Evolutionary conservation across 106 monocot genomes (phyloP).

Genomic region (Apostasia shenzhenica): DNA sequence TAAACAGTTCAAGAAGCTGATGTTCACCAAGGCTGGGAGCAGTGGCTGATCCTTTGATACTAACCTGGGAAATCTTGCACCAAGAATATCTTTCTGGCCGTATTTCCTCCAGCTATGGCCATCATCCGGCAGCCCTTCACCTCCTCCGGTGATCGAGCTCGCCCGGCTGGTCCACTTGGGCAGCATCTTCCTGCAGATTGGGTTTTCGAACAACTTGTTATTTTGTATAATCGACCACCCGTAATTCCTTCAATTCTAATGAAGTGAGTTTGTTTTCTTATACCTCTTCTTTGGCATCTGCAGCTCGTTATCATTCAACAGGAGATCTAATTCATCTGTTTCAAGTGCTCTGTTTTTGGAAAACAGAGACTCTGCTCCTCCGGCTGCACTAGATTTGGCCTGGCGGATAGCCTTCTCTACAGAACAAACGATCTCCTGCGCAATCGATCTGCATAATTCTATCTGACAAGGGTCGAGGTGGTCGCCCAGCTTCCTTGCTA

Average conservation of each 20-base stretch:
- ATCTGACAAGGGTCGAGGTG: background rate
- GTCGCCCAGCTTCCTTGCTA: background rate
- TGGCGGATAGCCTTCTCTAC: conserved; percentile 10
- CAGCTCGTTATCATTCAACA: background rate
- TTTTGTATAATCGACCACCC: background rate
- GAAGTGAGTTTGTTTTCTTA: background rate
- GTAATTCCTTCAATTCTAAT: background rate
- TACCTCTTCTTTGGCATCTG: background rate
- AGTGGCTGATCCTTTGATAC: background rate
- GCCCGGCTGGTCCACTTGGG: background rate
- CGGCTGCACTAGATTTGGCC: background rate
- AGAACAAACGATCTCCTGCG: conserved; percentile 6
- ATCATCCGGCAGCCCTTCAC: conserved; percentile 19
- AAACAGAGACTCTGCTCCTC: background rate
- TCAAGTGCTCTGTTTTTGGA: background rate
- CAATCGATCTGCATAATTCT: conserved; percentile 8
- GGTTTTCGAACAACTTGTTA: no score
- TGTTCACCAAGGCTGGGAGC: no score
- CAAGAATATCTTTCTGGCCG: conserved; percentile 55
- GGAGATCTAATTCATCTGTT: background rate
- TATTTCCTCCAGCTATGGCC: conserved; percentile 65
- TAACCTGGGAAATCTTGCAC: conserved; percentile 49
- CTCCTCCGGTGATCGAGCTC: background rate
- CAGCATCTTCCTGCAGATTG: conserved; percentile 1
- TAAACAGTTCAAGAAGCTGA: no score